Evolutionary conservation across 495 filamentous ascomycete species (phyloP), one percentile per base, ranked within the genome.

Genomic region (Acidiella bohemica): DNA sequence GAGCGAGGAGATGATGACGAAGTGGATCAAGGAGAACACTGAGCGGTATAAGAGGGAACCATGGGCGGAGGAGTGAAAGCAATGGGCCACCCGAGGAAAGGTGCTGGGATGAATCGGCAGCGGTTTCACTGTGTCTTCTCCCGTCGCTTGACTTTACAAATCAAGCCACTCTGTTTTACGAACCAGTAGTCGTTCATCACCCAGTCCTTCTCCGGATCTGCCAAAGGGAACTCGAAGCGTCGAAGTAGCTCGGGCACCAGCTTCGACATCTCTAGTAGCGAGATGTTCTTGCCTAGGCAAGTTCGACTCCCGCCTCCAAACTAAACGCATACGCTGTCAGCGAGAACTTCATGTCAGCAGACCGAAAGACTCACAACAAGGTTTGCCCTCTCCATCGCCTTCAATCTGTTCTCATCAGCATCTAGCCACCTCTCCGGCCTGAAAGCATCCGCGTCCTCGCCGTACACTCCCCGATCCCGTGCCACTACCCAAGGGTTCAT

Each of bases 121-220:
- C n/a, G n/a, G n/a, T n/a, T n/a, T n/a, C n/a, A n/a, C n/a, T n/a
- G n/a, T n/a, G n/a, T 27, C 40, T 42, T 22, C 21, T 42, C 25
- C 40, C 46, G 30, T 19, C 35, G 30, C 21, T 9, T 49, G 12
- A 49, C 33, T 13, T 32, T 30, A 39, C 46, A 49, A 17, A 49
- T 40, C 29, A 53, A 17, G 21, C 67, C 53, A 2, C 38, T 53
- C 20, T 65, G 66, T 41, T 61, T 64, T 4, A 66, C 63, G 45
- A 72, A 72, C 68, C 67, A 71, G 42, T 58, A 58, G 25, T 65
- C 66, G 34, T 51, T 34, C 18, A 67, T 60, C 0, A 36, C 44
- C 67, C 63, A 68, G 1, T 59, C 52, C 27, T 33, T 46, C 0
- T 38, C 51, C 16, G 53, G 49, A 12, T 52, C 41, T 16, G 56